phyloP scores from a whole-genome alignment of 2,329 filamentous ascomycete species.

The Spiromastix sp. region DNA sequence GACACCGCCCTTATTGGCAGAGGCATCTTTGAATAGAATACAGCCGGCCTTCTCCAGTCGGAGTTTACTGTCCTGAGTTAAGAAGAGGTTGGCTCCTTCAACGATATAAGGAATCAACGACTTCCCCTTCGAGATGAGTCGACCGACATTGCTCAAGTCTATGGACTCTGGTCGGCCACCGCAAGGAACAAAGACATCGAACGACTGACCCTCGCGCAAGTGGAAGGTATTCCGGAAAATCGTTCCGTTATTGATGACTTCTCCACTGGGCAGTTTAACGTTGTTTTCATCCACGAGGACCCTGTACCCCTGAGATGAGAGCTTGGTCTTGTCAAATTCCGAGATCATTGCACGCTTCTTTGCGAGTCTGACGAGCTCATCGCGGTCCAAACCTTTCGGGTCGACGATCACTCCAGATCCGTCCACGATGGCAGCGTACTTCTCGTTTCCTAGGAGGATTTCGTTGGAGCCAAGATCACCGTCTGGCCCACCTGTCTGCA shows the following conservation, averaged over 20 bases:
- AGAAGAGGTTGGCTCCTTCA: slow-evolving; percentile 96
- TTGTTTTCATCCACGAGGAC: slow-evolving; percentile 87
- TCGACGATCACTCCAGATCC: slow-evolving; percentile 91
- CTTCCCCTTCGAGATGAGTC: slow-evolving; percentile 85
- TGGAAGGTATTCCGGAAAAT: slow-evolving; percentile 98
- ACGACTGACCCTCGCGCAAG: slow-evolving; percentile 63
- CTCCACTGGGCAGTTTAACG: slow-evolving; percentile 75
- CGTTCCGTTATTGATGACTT: slow-evolving; percentile 81
- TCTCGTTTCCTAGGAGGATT: slow-evolving; percentile 90
- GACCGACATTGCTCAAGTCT: slow-evolving; percentile 75
- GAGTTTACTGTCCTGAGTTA: slow-evolving; percentile 95
- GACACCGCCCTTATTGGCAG: slow-evolving; percentile 96
- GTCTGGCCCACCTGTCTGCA: slow-evolving; percentile 95
- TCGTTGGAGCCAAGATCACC: slow-evolving; percentile 97
- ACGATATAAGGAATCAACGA: slow-evolving; percentile 85
- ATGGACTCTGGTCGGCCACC: slow-evolving; percentile 95
- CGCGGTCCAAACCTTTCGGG: slow-evolving; percentile 74
- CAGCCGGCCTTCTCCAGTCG: slow-evolving; percentile 91
- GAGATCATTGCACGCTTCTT: slow-evolving; percentile 82
- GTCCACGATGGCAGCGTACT: slow-evolving; percentile 91
- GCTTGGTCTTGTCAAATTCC: slow-evolving; percentile 72
- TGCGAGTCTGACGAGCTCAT: slow-evolving; percentile 74
- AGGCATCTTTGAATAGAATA: slow-evolving; percentile 94
- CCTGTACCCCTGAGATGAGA: slow-evolving; percentile 81
- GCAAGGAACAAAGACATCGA: slow-evolving; percentile 89